Evolutionary conservation across 768 basidiomycete species (phyloP), one percentile per base, ranked within the genome.

Genomic region (Naganishia randhawae): DNA sequence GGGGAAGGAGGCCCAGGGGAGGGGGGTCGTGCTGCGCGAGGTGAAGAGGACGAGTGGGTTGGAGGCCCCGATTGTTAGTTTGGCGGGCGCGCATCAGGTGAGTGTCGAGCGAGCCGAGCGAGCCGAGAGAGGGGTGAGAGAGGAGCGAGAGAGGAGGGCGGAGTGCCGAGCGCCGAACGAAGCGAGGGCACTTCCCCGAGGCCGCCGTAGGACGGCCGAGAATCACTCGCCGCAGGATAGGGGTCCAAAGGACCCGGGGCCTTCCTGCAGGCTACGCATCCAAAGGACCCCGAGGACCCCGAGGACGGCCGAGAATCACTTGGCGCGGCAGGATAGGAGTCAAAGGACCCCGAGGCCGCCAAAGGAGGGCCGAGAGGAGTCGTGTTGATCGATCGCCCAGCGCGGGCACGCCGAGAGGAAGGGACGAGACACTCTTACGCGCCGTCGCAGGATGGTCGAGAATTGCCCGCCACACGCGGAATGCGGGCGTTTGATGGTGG

Each of bases 1-100:
- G 1, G 81, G 78, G 29, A 78, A 78, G 39, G 74, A 74, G 6
- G 71, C 71, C 22, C 63, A 69, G 53, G 37, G 39, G 9, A 78
- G 79, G 71, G 78, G 76, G 52, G 80, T 77, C 8, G 63, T 82
- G 68, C 84, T 95, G 70, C 85, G 93, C 71, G 89, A 86, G 27
- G 86, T 98, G 31, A 89, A 91, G 78, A 85, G 96, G 52, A 99
- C 96, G n/a, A 92, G 90, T 80, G 88, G 85, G 72, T 84, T 98
- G 45, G 89, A 92, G 73, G 92, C 93, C 50, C 96, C 96, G 32
- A 98, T 99, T 75, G 86, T 98, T 75, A 90, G 89, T 74, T 82
- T 99, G 70, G 84, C 86, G 17, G 91, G 95, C 1, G 88, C 92
- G 5, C 92, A 96, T 81, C 84, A 87, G 55, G 90, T 94, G 80